Evolutionary conservation across 73 alveolate species (phyloP), one percentile per base, ranked within the genome.

Genomic region (Paramecium octaurelia): DNA sequence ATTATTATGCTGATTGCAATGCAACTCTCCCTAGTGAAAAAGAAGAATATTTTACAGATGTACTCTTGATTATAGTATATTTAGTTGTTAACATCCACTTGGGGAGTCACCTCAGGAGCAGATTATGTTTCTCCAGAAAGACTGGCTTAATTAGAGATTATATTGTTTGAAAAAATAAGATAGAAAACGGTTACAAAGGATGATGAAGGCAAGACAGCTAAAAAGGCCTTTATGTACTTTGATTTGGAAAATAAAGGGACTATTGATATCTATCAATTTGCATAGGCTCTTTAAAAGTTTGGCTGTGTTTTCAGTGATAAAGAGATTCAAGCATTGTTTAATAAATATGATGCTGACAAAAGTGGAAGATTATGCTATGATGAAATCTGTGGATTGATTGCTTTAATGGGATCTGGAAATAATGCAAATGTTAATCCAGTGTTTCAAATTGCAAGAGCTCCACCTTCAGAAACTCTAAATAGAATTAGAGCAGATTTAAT

Each of bases 401-500:
- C 98, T 46, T 77, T 92, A 59, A 94, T 73, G 96, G 98, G 98
- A 36, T 88, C 96, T 60, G 98, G 98, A 24, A 93, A 92, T 44
- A 96, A 96, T 92, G 97, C 98, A 7, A 96, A 96, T 92, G 96
- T 96, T 35, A 95, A 95, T 73, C 98, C 98, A 86, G 98, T 95
- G 1, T 95, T 95, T 48, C 89, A 95, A 36, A 11, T 95, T 16
- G 92, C 92, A 7, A 91, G 95, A 77, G 94, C 92, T 69, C 95
- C 95, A 6, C 98, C 98, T 36, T 71, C 58, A 75, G 75, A 93
- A 44, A 93, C 95, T 11, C 27, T 95, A 16, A 94, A 95, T 43
- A 93, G 95, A 57, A 86, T 95, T 18, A 95, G 80, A 83, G 14
- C 21, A 0, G 94, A 93, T 34, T 94, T 95, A 20, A 89, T 86